Evolutionary conservation across 2,329 filamentous ascomycete genomes (phyloP).

Genomic region (Paraphaeosphaeria minitans): DNA sequence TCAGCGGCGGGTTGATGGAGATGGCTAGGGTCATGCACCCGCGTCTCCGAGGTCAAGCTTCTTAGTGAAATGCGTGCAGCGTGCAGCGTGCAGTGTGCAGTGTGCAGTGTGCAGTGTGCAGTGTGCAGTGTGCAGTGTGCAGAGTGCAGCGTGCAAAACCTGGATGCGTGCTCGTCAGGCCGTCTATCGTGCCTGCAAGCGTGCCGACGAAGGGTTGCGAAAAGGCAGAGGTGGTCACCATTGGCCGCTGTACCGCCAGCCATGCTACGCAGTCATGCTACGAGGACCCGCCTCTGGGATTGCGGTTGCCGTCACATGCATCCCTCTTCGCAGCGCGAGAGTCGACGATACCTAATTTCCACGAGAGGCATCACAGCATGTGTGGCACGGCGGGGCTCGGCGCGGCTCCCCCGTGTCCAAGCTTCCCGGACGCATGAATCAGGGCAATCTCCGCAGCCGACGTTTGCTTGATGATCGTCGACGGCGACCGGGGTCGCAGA

Average conservation of each 20-base stretch:
- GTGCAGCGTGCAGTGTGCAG: too few relatives aligned
- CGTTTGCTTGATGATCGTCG: conserved; percentile 45
- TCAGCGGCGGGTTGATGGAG: conserved; percentile 23
- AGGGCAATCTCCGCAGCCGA: conserved; percentile 36
- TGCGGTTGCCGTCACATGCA: conserved; percentile 16
- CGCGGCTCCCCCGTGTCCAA: conserved; percentile 37
- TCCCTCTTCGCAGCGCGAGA: conserved; percentile 4
- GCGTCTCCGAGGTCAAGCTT: conserved; percentile 40
- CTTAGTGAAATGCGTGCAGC: conserved; percentile 20
- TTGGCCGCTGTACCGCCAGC: conserved; percentile 13
- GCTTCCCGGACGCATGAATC: conserved; percentile 27
- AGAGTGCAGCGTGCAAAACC: conserved; percentile 13
- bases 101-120: too few relatives aligned
- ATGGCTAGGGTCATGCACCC: conserved; percentile 36
- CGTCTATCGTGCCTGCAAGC: conserved; percentile 15
- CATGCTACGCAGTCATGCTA: conserved; percentile 4
- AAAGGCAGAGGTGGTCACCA: neutral
- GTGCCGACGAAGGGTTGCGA: conserved; percentile 8
- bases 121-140: too few relatives aligned
- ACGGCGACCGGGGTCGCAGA: conserved; percentile 40
- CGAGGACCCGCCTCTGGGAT: neutral
- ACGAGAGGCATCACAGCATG: conserved; percentile 24
- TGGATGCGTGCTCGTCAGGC: conserved; percentile 12
- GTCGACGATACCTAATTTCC: conserved; percentile 21
- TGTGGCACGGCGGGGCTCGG: conserved; percentile 32